A percentile compares a stretch with the other conserved stretches of the same genome.
phyloP scores from a whole-genome alignment of 257 asterid genomes.

The Schizonepeta tenuifolia region DNA sequence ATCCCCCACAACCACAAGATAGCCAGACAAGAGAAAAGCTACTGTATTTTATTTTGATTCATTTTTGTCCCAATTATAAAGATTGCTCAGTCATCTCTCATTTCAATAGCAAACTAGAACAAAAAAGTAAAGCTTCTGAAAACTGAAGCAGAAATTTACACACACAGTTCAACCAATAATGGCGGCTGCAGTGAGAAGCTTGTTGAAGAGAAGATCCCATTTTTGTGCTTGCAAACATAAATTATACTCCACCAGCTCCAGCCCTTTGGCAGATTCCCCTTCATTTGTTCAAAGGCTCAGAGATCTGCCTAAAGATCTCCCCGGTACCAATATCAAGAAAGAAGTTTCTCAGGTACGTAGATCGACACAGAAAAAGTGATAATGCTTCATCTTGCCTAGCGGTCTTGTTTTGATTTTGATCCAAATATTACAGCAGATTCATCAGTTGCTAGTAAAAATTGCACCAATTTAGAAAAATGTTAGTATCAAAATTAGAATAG shows the following conservation, averaged over 20 bases:
- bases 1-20: no score
- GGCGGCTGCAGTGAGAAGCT: slow-evolving; percentile 56
- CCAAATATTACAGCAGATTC: background rate
- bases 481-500: background rate
- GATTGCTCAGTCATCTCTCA: background rate
- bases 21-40: no score
- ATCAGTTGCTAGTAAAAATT: background rate
- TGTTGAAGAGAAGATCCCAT: slow-evolving; percentile 47
- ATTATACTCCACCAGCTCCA: slow-evolving; percentile 35
- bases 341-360: slow-evolving; percentile 71
- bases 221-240: slow-evolving; percentile 21
- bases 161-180: slow-evolving; percentile 29
- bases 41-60: no score
- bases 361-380: background rate
- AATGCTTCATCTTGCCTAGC: background rate
- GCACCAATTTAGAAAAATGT: no score
- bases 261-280: slow-evolving; percentile 49
- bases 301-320: slow-evolving; percentile 76
- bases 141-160: background rate
- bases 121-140: background rate
- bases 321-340: slow-evolving; percentile 80
- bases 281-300: slow-evolving; percentile 74
- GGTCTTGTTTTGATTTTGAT: background rate
- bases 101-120: background rate
- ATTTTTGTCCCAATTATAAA: background rate